These are phyloP conservation scores for Calycina herbarum DNA, from an alignment of 2,329 filamentous ascomycete species.

Conservation along the genomic window DNA sequence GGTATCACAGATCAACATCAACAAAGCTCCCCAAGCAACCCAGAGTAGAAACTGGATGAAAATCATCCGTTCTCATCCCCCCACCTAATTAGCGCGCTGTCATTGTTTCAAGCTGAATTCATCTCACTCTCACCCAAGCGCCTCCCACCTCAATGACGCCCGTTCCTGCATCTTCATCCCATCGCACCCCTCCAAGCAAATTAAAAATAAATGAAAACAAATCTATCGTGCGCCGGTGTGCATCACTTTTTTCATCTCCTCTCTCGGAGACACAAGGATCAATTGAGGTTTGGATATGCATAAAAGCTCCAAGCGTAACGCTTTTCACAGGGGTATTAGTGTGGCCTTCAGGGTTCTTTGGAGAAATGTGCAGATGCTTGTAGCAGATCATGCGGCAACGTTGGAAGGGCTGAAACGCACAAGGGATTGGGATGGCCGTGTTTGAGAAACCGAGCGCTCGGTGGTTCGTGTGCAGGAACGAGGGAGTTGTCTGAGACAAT, in stretches of 20 bases:
- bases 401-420: constrained; percentile 7
- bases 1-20: not conserved
- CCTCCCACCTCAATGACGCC: not conserved
- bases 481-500: not conserved
- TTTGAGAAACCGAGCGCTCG: constrained; percentile 1
- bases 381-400: constrained; percentile 11
- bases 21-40: not conserved
- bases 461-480: constrained; percentile 6
- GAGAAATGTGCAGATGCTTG: constrained; percentile 3
- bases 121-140: not conserved
- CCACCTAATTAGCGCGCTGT: not conserved
- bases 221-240: not conserved
- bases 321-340: not conserved
- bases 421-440: not conserved
- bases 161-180: not conserved
- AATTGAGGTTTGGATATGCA: constrained; percentile 1
- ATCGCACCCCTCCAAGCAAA: not conserved
- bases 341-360: constrained; percentile 1
- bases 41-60: not conserved
- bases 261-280: not conserved
- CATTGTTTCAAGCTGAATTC: not conserved
- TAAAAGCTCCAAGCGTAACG: constrained; percentile 4
- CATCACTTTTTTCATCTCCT: not conserved
- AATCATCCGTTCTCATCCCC: not conserved
- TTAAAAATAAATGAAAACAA: not conserved